A percentile compares a stretch with the other conserved stretches of the same genome.
These are phyloP conservation scores for Ustilago shanxiensis DNA, from an alignment of 1,284 basidiomycete genomes.

Conservation along the genomic window DNA sequence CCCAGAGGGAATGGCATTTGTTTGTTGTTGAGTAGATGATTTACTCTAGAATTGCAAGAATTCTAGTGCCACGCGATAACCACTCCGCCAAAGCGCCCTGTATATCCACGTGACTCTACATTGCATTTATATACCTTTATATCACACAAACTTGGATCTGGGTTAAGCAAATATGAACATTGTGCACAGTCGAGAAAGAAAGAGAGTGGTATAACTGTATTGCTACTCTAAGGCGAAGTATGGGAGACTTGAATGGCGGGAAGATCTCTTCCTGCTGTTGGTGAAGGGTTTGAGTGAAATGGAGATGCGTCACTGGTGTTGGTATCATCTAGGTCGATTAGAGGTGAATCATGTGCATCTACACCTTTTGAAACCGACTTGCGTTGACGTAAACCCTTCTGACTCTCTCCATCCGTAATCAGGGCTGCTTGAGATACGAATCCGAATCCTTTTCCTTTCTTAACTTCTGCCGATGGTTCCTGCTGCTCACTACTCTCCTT, in stretches of 20 bases:
- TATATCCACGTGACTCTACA: not conserved
- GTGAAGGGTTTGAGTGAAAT: not conserved
- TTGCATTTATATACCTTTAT: not conserved
- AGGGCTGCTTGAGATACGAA: slow-evolving; percentile 33
- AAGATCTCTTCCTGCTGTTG: not conserved
- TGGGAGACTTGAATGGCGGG: slow-evolving; percentile 38
- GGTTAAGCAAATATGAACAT: too few species aligned
- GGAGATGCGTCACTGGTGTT: too few species aligned
- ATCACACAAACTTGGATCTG: not conserved
- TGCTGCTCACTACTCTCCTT: not conserved
- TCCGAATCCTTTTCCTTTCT: slow-evolving; percentile 13
- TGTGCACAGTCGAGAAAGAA: not conserved
- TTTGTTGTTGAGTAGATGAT: slow-evolving; percentile 31
- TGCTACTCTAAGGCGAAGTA: slow-evolving; percentile 12
- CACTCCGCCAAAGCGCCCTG: slow-evolving; percentile 53
- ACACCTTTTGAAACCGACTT: slow-evolving; percentile 17
- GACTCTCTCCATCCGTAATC: slow-evolving; percentile 18
- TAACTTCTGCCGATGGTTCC: not conserved
- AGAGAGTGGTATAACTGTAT: not conserved
- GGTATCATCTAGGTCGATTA: not conserved
- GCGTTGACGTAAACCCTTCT: slow-evolving; percentile 25
- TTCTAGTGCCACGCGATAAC: slow-evolving; percentile 59
- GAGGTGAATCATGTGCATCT: not conserved
- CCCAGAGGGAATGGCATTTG: slow-evolving; percentile 57
- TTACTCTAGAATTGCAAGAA: slow-evolving; percentile 28